Evolutionary conservation across 1,284 basidiomycete species (phyloP), one percentile per base, ranked within the genome.

Genomic region (Moniliophthora roreri): DNA sequence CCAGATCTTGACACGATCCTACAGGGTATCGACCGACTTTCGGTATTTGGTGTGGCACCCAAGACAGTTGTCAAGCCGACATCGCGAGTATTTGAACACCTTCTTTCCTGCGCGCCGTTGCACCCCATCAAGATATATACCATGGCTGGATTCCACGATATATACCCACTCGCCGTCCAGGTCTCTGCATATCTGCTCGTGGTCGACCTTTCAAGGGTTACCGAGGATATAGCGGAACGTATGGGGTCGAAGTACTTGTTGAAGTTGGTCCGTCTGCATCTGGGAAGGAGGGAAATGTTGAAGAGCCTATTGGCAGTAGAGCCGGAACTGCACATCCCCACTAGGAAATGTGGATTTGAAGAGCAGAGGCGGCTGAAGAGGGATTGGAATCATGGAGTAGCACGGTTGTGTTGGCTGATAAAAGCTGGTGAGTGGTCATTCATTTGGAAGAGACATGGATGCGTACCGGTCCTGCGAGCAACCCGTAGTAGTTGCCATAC

Each of bases 361-460:
- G 15, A 16, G 16, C 51, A 52, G 42, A 36, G 24, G 26, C 7
- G 16, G 11, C 36, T 52, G 23, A 38, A 20, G 36, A 45, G 34
- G 8, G 42, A 18, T 15, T 52, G 51, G 51, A 52, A 20, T 15
- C 11, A 37, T 4, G 35, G 20, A 4, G 42, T 44, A 10, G 51
- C 51, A 18, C 18, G 36, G 9, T 38, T 52, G 20, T 52, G 35
- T 21, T 52, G 41, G 32, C n/a, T 37, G 9, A 34, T 44, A 4
- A 52, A 39, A 39, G 41, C 51, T 47, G 51, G 51, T 52, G 40
- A 23, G 41, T n/a, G n/a, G n/a, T n/a, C n/a, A n/a, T n/a, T n/a
- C n/a, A n/a, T n/a, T n/a, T n/a, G n/a, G n/a, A n/a, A n/a, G n/a
- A n/a, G n/a, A n/a, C n/a, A n/a, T n/a, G n/a, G n/a, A n/a, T n/a